Evolutionary conservation across 306 rosid species (phyloP).

Genomic region (Acacia acuminata): DNA sequence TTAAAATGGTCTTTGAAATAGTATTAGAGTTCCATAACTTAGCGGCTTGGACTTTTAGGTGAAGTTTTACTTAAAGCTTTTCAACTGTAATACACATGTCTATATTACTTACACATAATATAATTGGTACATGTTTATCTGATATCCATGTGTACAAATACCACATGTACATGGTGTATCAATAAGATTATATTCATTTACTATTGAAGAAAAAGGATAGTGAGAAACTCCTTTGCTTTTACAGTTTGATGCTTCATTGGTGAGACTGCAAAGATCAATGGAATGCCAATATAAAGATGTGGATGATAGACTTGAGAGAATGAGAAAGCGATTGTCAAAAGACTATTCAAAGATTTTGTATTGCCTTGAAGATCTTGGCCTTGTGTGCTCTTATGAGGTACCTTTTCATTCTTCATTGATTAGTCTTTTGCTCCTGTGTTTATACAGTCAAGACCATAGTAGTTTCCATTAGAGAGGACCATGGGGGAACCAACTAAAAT

Average conservation of each 20-base stretch:
- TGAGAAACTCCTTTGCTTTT: constrained; percentile 16
- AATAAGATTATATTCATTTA: constrained; percentile 1
- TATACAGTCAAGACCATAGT: background rate
- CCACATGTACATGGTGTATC: background rate
- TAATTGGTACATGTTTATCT: background rate
- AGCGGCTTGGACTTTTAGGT: background rate
- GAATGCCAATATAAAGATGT: constrained; percentile 44
- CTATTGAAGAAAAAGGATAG: constrained; percentile 5
- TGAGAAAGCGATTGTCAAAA: constrained; percentile 46
- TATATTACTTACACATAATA: background rate
- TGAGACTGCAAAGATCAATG: constrained; percentile 34
- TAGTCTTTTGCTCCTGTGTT: background rate
- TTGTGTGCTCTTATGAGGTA: constrained; percentile 71
- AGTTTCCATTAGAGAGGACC: background rate
- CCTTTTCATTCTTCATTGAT: constrained; percentile 8
- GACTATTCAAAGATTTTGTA: constrained; percentile 56
- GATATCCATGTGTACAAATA: background rate
- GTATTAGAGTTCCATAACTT: background rate
- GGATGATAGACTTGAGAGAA: constrained; percentile 43
- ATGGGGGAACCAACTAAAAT: background rate
- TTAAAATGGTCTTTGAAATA: background rate
- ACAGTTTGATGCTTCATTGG: constrained; percentile 51
- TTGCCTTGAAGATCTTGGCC: constrained; percentile 77
- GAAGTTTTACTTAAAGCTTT: background rate
- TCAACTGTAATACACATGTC: background rate